Conservation (phyloP, 441 rosid species). For the Mallotus japonicus region DNA sequence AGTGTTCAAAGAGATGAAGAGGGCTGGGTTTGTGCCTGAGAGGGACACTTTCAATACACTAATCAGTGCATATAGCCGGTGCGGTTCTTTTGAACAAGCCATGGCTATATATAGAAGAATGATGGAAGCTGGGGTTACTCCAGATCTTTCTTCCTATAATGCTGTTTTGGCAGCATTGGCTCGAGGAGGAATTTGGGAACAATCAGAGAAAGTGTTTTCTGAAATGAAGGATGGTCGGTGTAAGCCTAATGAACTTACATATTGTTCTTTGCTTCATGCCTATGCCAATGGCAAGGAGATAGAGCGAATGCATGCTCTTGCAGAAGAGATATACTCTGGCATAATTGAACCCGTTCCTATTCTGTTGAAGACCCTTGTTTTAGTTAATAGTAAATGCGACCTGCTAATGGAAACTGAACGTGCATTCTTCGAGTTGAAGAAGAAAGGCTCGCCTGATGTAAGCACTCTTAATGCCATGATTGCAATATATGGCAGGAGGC, state of each 20-base stretch:
- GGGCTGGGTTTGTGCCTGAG: constrained; percentile 89
- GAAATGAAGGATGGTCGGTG: constrained; percentile 78
- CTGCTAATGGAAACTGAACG: constrained; percentile 66
- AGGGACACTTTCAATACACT: constrained; percentile 89
- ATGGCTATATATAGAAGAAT: constrained; percentile 75
- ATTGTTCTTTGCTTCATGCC: constrained; percentile 83
- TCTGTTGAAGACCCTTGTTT: constrained; percentile 80
- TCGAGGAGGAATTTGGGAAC: constrained; percentile 92
- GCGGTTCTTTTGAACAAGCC: constrained; percentile 85
- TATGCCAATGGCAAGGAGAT: constrained; percentile 85
- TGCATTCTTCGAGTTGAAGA: constrained; percentile 72
- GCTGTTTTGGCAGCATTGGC: constrained; percentile 92
- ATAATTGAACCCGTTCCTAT: constrained; percentile 63
- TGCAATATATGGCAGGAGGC: constrained; percentile 83
- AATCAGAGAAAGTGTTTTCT: constrained; percentile 71
- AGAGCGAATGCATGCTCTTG: constrained; percentile 67
- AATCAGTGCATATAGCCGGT: constrained; percentile 85
- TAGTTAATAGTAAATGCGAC: constrained; percentile 83
- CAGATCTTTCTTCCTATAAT: constrained; percentile 88
- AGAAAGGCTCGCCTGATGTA: constrained; percentile 68
- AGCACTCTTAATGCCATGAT: constrained; percentile 85
- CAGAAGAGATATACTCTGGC: constrained; percentile 80
- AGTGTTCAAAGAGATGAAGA: constrained; percentile 95
- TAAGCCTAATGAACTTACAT: constrained; percentile 81
- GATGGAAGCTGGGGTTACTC: constrained; percentile 81